A percentile compares a stretch with the other conserved stretches of the same genome.
phyloP scores from a whole-genome alignment of 495 filamentous ascomycete genomes.

The Apiosordaria backusii region DNA sequence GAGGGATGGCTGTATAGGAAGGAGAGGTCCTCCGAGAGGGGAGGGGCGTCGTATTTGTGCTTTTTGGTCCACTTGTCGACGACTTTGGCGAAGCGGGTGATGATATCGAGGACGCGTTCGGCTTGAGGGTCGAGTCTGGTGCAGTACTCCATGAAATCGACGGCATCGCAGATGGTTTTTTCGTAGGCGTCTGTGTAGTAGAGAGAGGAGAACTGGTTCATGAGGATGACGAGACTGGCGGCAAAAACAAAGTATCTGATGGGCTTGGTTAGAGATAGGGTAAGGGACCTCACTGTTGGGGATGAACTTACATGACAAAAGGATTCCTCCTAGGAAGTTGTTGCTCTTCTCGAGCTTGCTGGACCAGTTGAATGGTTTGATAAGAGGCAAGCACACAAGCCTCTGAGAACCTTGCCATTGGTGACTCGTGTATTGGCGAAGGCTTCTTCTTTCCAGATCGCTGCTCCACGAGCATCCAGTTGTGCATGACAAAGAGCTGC shows the following conservation, averaged over 20 bases:
- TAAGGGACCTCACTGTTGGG: background rate
- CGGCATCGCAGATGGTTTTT: conserved; percentile 54
- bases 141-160: conserved; percentile 59
- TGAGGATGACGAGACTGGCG: conserved; percentile 62
- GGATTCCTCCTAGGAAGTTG: conserved; percentile 67
- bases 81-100: conserved; percentile 58
- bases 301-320: conserved; percentile 55
- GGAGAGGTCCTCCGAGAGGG: conserved; percentile 40
- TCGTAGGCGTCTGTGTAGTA: conserved; percentile 55
- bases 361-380: conserved; percentile 61
- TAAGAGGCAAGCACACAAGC: conserved; percentile 67
- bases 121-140: conserved; percentile 63
- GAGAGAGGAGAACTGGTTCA: conserved; percentile 65
- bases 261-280: conserved; percentile 10
- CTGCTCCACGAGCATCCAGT: conserved; percentile 34
- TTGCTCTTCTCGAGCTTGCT: conserved; percentile 52
- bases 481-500: conserved; percentile 62
- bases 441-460: conserved; percentile 32
- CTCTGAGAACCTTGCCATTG: conserved; percentile 63
- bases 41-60: conserved; percentile 36
- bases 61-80: conserved; percentile 44
- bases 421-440: conserved; percentile 29
- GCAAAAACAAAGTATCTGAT: conserved; percentile 66
- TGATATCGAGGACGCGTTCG: conserved; percentile 59
- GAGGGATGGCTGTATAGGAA: conserved; percentile 25